A percentile compares a stretch with the other conserved stretches of the same genome.
Evolutionary conservation across 1,284 basidiomycete species (phyloP).

Genomic region (Pseudozyma hubeiensis): DNA sequence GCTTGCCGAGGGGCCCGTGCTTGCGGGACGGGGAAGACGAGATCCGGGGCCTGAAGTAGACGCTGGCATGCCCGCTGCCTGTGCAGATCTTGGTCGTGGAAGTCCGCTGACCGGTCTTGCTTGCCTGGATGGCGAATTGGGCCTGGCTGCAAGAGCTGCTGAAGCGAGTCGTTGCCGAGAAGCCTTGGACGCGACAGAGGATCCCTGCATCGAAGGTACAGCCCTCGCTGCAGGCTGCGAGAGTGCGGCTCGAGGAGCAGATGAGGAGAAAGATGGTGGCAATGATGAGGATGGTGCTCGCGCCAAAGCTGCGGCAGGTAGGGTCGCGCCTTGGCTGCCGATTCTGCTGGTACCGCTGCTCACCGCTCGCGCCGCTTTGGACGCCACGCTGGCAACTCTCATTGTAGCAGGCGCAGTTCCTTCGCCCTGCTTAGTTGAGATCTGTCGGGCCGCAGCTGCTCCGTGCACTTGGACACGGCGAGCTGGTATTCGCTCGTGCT

Average conservation of each 20-base stretch:
- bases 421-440: conserved; percentile 6
- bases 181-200: conserved; percentile 38
- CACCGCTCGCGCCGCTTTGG: conserved; percentile 21
- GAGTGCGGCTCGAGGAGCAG: background rate
- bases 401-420: background rate
- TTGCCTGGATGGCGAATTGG: conserved; percentile 28
- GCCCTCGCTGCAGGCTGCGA: conserved; percentile 1
- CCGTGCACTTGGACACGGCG: conserved; percentile 31
- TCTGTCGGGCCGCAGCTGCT: conserved; percentile 6
- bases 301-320: conserved; percentile 23
- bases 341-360: conserved; percentile 23
- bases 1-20: conserved; percentile 3
- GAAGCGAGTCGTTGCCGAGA: conserved; percentile 31
- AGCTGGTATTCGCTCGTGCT: conserved; percentile 37
- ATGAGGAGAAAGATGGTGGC: background rate
- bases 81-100: conserved; percentile 24
- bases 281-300: conserved; percentile 1
- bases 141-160: conserved; percentile 14
- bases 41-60: conserved; percentile 22
- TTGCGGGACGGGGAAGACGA: conserved; percentile 39
- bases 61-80: background rate
- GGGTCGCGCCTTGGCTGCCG: conserved; percentile 16
- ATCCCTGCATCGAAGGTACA: conserved; percentile 6
- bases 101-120: conserved; percentile 29
- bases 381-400: conserved; percentile 33